Conservation (phyloP, 192 early-diverging fungal genomes). For the Backusella morwellensis region DNA sequence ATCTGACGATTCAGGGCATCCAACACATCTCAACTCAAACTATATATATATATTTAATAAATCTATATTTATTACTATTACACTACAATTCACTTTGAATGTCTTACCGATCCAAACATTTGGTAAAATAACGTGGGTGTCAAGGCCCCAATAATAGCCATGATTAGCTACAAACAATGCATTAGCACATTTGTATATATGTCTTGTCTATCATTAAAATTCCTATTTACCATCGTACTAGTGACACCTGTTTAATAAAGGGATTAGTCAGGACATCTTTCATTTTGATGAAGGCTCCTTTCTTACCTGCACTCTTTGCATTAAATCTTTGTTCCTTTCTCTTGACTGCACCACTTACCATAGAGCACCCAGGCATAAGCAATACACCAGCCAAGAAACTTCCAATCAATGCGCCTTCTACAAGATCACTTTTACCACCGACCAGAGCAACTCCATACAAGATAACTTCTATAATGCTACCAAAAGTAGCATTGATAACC, state of each 20-base stretch:
- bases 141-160: slow-evolving; percentile 89
- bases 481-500: slow-evolving; percentile 98
- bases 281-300: background rate
- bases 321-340: slow-evolving; percentile 95
- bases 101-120: slow-evolving; percentile 72
- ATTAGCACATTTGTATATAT: background rate
- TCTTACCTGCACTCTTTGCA: slow-evolving; percentile 79
- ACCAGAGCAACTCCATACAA: slow-evolving; percentile 88
- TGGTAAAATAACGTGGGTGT: slow-evolving; percentile 95
- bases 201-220: background rate
- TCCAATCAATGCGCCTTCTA: slow-evolving; percentile 92
- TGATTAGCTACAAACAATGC: slow-evolving; percentile 61
- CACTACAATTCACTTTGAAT: background rate
- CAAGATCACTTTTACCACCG: slow-evolving; percentile 81
- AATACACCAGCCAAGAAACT: slow-evolving; percentile 87
- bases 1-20: slow-evolving; percentile 38
- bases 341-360: slow-evolving; percentile 90
- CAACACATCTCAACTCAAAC: slow-evolving; percentile 56
- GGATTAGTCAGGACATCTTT: background rate
- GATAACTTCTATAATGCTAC: slow-evolving; percentile 94
- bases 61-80: background rate
- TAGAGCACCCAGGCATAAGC: slow-evolving; percentile 89
- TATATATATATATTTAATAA: slow-evolving; percentile 10
- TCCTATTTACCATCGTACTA: slow-evolving; percentile 60
- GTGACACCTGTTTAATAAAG: slow-evolving; percentile 67